Conservation (phyloP, 352 stramenopile species). For the Phytophthora podocarpi region DNA sequence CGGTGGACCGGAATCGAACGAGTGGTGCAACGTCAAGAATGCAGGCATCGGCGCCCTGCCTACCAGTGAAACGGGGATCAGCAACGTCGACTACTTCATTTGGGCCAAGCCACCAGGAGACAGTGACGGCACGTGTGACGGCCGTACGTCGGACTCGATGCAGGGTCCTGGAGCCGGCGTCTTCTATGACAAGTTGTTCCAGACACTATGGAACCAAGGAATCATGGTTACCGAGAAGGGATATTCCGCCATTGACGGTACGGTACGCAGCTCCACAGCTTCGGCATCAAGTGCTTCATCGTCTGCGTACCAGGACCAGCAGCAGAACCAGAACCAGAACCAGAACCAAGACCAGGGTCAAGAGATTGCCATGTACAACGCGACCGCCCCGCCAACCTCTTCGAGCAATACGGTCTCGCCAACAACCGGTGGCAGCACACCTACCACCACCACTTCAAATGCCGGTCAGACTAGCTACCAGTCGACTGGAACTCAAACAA, state of each 20-base stretch:
- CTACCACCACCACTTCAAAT: constrained; percentile 10
- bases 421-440: not conserved
- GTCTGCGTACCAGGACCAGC: constrained; percentile 5
- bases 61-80: constrained; percentile 53
- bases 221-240: constrained; percentile 56
- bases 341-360: constrained; percentile 6
- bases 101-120: constrained; percentile 76
- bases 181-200: constrained; percentile 67
- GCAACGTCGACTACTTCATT: constrained; percentile 73
- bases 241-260: constrained; percentile 42
- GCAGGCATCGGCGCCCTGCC: constrained; percentile 63
- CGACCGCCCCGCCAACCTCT: constrained; percentile 4
- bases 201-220: constrained; percentile 71
- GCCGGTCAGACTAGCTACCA: constrained; percentile 13
- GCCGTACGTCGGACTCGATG: constrained; percentile 52
- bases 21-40: constrained; percentile 76
- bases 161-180: constrained; percentile 51
- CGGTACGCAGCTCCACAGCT: constrained; percentile 14
- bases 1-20: constrained; percentile 39
- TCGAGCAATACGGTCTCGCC: not conserved
- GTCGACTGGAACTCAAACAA: constrained; percentile 16
- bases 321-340: constrained; percentile 4
- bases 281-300: constrained; percentile 17
- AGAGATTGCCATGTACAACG: constrained; percentile 15
- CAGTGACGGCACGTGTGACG: constrained; percentile 59